A percentile compares a stretch with the other conserved stretches of the same genome.
Conservation (phyloP, 2,329 filamentous ascomycete species). For the Fusarium sp. region DNA sequence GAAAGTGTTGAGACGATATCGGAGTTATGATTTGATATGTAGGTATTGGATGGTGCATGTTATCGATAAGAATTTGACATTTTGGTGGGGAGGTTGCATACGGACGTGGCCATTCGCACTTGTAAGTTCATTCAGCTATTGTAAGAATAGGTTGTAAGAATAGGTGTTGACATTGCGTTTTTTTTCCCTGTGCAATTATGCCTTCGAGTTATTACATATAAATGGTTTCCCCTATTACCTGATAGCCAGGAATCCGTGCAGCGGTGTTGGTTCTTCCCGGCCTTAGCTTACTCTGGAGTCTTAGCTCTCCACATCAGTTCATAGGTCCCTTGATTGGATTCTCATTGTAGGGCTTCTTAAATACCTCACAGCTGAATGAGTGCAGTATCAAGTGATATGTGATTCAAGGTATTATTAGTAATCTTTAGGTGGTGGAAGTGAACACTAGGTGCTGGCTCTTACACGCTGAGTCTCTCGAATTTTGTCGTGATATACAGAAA, state of each 20-base stretch:
- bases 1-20: conserved; percentile 7
- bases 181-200: neutral
- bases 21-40: conserved; percentile 21
- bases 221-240: neutral
- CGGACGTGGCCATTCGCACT: neutral
- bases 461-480: neutral
- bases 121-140: neutral
- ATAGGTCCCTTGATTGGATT: neutral
- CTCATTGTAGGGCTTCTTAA: neutral
- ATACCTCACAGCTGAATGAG: neutral
- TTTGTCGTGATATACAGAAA: neutral
- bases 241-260: neutral
- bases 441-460: neutral
- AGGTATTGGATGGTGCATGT: conserved; percentile 12
- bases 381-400: neutral
- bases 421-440: neutral
- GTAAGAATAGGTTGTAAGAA: too few relatives aligned
- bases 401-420: neutral
- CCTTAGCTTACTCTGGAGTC: neutral
- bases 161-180: too few relatives aligned
- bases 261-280: too few relatives aligned
- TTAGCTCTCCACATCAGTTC: neutral
- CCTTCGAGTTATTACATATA: neutral
- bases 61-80: conserved; percentile 37
- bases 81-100: conserved; percentile 21